Evolutionary conservation across 352 stramenopile species (phyloP), one percentile per base, ranked within the genome.

Genomic region (Globisporangium acanthophoron): DNA sequence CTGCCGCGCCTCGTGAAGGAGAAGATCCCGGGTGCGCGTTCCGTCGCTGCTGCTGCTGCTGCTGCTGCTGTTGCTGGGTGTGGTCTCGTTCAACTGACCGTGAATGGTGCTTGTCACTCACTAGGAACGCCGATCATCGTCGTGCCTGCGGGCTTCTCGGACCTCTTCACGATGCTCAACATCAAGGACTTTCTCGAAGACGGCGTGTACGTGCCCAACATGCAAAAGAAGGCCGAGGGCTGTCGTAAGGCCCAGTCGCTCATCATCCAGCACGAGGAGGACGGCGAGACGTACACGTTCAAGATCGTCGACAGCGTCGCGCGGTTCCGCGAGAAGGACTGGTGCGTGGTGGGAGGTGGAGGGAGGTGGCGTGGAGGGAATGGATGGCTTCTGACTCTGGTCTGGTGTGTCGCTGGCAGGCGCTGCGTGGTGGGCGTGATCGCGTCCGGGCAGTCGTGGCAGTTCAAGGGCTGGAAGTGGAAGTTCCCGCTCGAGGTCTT

Each of bases 381-480:
- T 35, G 29, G 11, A 20, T 56, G 51, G 51, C 24, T 27, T 27
- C n/a, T 50, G 11, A 39, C 45, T 33, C 27, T 50, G 40, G 47
- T 46, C 20, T 13, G 15, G 41, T 11, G 43, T 49, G 16, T 47
- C 52, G 39, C 13, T 52, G 49, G 0, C 51, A 95, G 90, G 90
- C 83, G 86, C 50, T 85, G 80, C 27, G 86, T 96, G 51, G 88
- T 97, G 11, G 90, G 73, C 7, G 90, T 97, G 39, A 90, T 97
- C 58, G 90, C 89, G 9, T 94, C 86, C 12, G 90, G 90, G 2
- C 84, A 94, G 52, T 72, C 79, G 46, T 97, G 90, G 90, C 90
- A 97, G 71, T 97, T 97, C 61, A 96, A 96, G 76, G 90, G 88
- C 13, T 97, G 90, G 90, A 92, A 96, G 70, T 96, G 83, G 78